These are phyloP conservation scores for Rubia balearica DNA, from an alignment of 305 asterid genomes.

Conservation along the genomic window DNA sequence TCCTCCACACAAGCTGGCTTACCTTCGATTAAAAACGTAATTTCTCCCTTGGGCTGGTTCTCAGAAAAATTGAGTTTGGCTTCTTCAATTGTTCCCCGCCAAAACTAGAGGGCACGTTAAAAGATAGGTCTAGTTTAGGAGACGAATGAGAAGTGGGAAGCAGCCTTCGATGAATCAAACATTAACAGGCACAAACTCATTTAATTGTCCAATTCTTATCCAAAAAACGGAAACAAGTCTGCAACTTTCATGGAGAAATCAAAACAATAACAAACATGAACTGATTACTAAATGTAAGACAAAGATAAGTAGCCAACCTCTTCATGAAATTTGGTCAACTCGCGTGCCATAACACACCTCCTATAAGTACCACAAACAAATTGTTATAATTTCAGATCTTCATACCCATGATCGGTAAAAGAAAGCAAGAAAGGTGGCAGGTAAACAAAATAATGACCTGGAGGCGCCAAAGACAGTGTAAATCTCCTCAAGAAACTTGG, in stretches of 20 bases:
- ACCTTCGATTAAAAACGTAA: constrained; percentile 77
- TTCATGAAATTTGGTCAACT: constrained; percentile 88
- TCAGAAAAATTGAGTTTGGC: constrained; percentile 58
- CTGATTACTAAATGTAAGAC: neutral
- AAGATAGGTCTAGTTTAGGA: neutral
- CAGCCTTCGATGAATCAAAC: neutral
- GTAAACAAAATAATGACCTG: constrained; percentile 35
- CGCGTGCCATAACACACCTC: constrained; percentile 87
- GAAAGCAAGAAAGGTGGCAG: neutral
- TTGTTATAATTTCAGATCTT: constrained; percentile 6
- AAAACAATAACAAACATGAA: neutral
- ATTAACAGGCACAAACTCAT: neutral
- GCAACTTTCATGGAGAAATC: neutral
- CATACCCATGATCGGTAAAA: neutral
- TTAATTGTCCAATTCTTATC: neutral
- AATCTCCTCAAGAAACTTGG: constrained; percentile 68
- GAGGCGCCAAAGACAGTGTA: constrained; percentile 52
- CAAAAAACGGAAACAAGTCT: neutral
- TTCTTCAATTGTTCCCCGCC: constrained; percentile 71
- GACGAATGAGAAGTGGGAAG: neutral
- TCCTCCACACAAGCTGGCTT: constrained; percentile 34
- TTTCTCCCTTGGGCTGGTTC: constrained; percentile 83
- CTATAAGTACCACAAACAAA: constrained; percentile 33
- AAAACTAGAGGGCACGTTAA: constrained; percentile 45
- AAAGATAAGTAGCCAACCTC: constrained; percentile 37